These are phyloP conservation scores for Rhodotorula graminis DNA, from an alignment of 768 basidiomycete species.

Conservation along the genomic window DNA sequence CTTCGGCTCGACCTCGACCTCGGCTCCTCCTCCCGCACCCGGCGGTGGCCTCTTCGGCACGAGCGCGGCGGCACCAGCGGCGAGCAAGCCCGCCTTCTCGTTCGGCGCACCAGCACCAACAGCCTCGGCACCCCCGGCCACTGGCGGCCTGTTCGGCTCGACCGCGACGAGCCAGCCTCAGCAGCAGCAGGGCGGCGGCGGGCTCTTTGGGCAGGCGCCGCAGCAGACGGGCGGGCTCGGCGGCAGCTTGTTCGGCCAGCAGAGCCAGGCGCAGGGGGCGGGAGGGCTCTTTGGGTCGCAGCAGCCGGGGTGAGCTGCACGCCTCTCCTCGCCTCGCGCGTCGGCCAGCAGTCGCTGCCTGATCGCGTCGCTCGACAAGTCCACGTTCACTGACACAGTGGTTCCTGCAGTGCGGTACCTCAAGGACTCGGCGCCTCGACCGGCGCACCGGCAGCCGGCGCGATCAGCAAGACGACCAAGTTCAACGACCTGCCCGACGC, in stretches of 20 bases:
- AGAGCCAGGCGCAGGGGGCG: neutral
- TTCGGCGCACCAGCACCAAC: slow-evolving; percentile 4
- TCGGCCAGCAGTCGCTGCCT: too few relatives aligned
- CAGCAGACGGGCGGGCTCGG: neutral
- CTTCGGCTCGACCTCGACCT: neutral
- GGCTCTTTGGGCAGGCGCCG: slow-evolving; percentile 5
- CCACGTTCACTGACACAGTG: too few relatives aligned
- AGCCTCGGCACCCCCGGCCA: neutral
- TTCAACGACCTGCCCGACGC: slow-evolving; percentile 41
- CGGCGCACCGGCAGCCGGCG: neutral
- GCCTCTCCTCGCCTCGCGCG: neutral
- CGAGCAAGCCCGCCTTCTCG: slow-evolving; percentile 17
- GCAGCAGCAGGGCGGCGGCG: neutral
- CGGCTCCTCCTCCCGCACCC: neutral
- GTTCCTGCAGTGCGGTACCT: neutral
- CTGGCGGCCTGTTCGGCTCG: slow-evolving; percentile 4
- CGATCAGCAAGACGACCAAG: slow-evolving; percentile 36
- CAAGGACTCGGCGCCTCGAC: neutral
- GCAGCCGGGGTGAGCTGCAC: neutral
- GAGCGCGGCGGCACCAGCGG: neutral
- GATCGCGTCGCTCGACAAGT: too few relatives aligned
- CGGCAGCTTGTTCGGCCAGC: slow-evolving; percentile 18
- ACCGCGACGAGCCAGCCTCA: neutral
- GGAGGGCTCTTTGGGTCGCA: slow-evolving; percentile 8
- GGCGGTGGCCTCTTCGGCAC: slow-evolving; percentile 1